Conservation (phyloP, 2,329 filamentous ascomycete species). For the Colletotrichum sp. region DNA sequence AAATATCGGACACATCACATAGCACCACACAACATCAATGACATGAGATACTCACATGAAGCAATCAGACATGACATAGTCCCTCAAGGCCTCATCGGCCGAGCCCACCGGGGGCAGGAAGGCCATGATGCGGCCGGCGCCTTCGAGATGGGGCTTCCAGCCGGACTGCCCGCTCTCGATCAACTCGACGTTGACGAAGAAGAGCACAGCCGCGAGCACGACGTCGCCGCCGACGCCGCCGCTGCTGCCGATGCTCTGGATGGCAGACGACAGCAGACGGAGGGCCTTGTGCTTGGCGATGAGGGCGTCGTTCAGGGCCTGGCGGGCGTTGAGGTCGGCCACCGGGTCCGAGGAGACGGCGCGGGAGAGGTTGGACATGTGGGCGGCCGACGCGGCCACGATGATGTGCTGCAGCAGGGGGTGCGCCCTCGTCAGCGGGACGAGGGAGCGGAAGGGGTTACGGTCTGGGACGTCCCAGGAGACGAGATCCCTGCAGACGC, state of each 20-base stretch:
- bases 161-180: slow-evolving; percentile 54
- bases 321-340: slow-evolving; percentile 25
- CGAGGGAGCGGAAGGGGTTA: slow-evolving; percentile 52
- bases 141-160: slow-evolving; percentile 53
- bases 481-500: slow-evolving; percentile 59
- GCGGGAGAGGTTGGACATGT: slow-evolving; percentile 49
- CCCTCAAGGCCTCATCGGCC: slow-evolving; percentile 40
- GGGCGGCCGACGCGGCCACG: slow-evolving; percentile 53
- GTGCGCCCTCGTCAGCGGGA: slow-evolving; percentile 45
- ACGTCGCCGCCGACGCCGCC: slow-evolving; percentile 39
- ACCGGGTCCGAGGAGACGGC: slow-evolving; percentile 28
- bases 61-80: slow-evolving; percentile 54
- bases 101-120: slow-evolving; percentile 38
- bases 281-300: slow-evolving; percentile 51
- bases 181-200: slow-evolving; percentile 56
- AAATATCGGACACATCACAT: not conserved
- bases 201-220: slow-evolving; percentile 50
- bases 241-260: slow-evolving; percentile 39
- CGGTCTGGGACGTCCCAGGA: slow-evolving; percentile 46
- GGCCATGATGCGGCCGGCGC: slow-evolving; percentile 48
- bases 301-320: slow-evolving; percentile 47
- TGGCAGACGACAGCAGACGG: slow-evolving; percentile 42
- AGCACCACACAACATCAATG: not conserved
- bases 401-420: slow-evolving; percentile 52
- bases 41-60: slow-evolving; percentile 40